A percentile compares a stretch with the other conserved stretches of the same genome.
These are phyloP conservation scores for Phytophthora sojae DNA, from an alignment of 352 stramenopile species.

Conservation along the genomic window DNA sequence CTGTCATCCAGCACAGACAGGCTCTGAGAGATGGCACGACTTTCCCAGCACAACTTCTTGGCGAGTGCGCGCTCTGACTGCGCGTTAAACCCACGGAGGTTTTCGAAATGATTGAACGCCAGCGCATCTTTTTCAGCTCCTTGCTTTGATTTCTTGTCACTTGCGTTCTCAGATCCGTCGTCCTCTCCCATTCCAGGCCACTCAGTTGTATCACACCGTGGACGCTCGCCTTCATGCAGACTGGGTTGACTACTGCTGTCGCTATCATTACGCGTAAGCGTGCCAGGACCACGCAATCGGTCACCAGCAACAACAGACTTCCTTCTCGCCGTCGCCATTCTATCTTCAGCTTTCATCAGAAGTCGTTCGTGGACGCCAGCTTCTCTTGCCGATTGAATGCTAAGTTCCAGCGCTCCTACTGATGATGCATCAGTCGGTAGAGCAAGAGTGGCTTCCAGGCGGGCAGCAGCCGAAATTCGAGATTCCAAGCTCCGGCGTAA, in stretches of 20 bases:
- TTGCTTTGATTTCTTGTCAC: conserved; percentile 43
- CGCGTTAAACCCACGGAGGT: conserved; percentile 63
- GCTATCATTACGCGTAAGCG: conserved; percentile 32
- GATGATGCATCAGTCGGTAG: conserved; percentile 55
- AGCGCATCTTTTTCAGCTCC: conserved; percentile 53
- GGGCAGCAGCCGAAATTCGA: conserved; percentile 51
- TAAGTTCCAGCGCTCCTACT: conserved; percentile 59
- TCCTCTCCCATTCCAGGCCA: conserved; percentile 47
- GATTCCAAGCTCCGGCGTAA: conserved; percentile 60
- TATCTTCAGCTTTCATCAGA: conserved; percentile 69
- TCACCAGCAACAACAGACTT: conserved; percentile 30
- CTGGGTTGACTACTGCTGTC: conserved; percentile 41
- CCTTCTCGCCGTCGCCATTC: conserved; percentile 44
- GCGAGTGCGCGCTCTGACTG: conserved; percentile 50
- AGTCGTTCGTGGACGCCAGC: conserved; percentile 68
- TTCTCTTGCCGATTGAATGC: conserved; percentile 63
- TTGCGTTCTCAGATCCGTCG: conserved; percentile 39
- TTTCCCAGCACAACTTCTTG: conserved; percentile 75
- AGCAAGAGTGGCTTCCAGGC: conserved; percentile 55
- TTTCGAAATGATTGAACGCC: conserved; percentile 77
- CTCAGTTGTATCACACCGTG: conserved; percentile 55
- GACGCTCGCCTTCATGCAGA: conserved; percentile 19
- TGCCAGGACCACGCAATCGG: conserved; percentile 31
- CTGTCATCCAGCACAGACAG: conserved; percentile 66
- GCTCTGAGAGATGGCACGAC: conserved; percentile 67